Conservation (phyloP, 140 eudicot genomes). For the Bidens hawaiensis region DNA sequence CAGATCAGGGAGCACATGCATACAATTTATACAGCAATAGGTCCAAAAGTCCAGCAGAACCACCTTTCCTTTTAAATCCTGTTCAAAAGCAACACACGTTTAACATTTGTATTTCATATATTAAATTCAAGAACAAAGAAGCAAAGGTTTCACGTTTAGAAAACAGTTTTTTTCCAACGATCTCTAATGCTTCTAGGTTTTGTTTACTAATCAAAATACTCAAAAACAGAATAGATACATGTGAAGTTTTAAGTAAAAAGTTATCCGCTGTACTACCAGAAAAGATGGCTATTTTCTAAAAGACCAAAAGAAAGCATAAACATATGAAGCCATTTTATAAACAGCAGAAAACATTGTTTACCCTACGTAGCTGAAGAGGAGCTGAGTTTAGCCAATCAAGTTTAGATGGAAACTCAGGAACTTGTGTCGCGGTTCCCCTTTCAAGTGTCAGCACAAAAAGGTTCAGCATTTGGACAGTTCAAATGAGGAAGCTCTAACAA, state of each 20-base stretch:
- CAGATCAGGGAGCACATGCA: slow-evolving; percentile 97
- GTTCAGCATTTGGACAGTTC: not conserved
- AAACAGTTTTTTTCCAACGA: not conserved
- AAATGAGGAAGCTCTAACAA: not conserved
- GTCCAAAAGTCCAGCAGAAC: slow-evolving; percentile 98
- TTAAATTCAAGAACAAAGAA: slow-evolving; percentile 11
- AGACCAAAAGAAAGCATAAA: not conserved
- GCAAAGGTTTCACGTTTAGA: not conserved
- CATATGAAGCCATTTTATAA: not conserved
- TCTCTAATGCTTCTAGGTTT: not conserved
- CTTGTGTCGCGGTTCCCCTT: slow-evolving; percentile 59
- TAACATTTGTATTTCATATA: slow-evolving; percentile 1
- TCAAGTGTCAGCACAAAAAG: slow-evolving; percentile 8
- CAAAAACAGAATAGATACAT: not conserved
- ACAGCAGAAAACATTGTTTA: slow-evolving; percentile 17
- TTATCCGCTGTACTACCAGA: not conserved
- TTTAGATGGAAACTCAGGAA: slow-evolving; percentile 92
- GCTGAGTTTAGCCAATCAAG: slow-evolving; percentile 96
- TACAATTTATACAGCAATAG: slow-evolving; percentile 95
- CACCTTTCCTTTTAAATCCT: slow-evolving; percentile 98
- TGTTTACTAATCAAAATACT: slow-evolving; percentile 5
- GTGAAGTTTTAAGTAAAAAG: not conserved
- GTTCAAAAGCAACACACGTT: slow-evolving; percentile 16
- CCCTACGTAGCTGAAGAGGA: slow-evolving; percentile 97
- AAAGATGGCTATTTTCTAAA: not conserved